Percentiles rank a stretch among this genome's conserved stretches.
phyloP scores from a whole-genome alignment of 202 grass and related monocot species.

The Musa balbisiana region DNA sequence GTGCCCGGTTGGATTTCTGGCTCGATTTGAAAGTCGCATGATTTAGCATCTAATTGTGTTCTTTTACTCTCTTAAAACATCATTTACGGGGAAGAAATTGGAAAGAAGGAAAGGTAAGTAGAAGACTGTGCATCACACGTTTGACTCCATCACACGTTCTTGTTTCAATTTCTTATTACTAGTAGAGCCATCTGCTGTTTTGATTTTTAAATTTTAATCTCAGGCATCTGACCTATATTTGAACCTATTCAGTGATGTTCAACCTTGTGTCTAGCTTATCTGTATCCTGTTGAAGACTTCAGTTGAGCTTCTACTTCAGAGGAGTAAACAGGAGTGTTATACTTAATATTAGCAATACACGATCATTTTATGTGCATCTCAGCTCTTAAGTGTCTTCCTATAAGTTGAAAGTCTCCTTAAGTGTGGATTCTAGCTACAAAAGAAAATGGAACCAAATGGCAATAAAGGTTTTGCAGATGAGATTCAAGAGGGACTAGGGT shows the following conservation, averaged over 20 bases:
- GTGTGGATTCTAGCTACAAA: background rate
- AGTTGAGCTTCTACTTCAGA: background rate
- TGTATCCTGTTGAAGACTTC: too few species aligned
- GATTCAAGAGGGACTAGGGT: slow-evolving; percentile 27
- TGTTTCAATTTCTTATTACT: too few species aligned
- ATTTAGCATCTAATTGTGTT: too few species aligned
- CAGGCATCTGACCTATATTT: background rate
- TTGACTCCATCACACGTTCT: too few species aligned
- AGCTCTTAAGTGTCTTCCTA: background rate
- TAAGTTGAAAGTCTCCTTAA: background rate
- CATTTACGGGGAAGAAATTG: too few species aligned
- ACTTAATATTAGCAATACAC: background rate
- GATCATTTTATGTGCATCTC: background rate
- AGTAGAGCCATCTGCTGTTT: too few species aligned
- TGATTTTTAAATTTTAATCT: background rate
- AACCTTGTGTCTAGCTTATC: background rate
- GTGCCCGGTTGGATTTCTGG: too few species aligned
- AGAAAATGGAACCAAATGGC: slow-evolving; percentile 40
- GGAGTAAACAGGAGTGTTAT: background rate
- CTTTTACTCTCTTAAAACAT: too few species aligned
- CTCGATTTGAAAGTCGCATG: too few species aligned
- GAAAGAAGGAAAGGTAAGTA: too few species aligned
- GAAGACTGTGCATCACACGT: too few species aligned
- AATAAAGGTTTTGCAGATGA: slow-evolving; percentile 36
- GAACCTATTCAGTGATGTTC: background rate